phyloP scores from a whole-genome alignment of 2,329 filamentous ascomycete genomes.

The Chalaropsis thielavioides region DNA sequence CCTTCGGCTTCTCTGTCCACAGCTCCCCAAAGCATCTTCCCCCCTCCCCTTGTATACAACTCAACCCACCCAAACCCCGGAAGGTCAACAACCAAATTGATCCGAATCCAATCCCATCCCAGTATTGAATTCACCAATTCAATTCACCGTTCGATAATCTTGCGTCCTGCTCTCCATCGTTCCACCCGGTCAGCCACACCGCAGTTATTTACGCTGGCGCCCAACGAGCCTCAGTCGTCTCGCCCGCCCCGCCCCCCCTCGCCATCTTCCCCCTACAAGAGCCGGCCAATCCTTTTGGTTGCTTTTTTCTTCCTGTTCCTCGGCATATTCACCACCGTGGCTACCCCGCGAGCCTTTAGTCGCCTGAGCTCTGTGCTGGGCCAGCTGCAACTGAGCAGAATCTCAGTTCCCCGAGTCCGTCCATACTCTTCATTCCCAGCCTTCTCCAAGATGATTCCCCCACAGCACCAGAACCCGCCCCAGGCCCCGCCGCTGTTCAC shows the following conservation, averaged over 20 bases:
- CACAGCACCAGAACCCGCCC: conserved; percentile 57
- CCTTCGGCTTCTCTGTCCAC: background rate
- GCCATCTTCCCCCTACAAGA: conserved; percentile 7
- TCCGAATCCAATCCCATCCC: background rate
- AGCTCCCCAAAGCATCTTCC: background rate
- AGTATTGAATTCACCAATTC: background rate
- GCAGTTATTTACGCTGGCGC: conserved; percentile 6
- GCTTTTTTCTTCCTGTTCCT: conserved; percentile 42
- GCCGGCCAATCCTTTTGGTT: conserved; percentile 20
- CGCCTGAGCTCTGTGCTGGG: conserved; percentile 45
- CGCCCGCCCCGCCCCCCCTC: conserved; percentile 8
- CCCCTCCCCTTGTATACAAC: background rate
- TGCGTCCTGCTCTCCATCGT: too few species aligned
- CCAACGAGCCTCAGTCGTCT: conserved; percentile 2
- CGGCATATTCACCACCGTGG: conserved; percentile 47
- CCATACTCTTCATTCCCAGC: conserved; percentile 18
- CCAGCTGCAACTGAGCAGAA: conserved; percentile 35
- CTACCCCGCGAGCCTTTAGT: conserved; percentile 43
- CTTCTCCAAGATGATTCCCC: conserved; percentile 40
- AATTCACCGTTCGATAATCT: background rate
- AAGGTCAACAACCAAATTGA: background rate
- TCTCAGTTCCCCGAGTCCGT: conserved; percentile 22
- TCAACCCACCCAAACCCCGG: background rate
- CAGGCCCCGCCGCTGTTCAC: conserved; percentile 67
- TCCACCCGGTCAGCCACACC: background rate